Conservation (phyloP, 306 rosid species). For the Quercus engelmannii region DNA sequence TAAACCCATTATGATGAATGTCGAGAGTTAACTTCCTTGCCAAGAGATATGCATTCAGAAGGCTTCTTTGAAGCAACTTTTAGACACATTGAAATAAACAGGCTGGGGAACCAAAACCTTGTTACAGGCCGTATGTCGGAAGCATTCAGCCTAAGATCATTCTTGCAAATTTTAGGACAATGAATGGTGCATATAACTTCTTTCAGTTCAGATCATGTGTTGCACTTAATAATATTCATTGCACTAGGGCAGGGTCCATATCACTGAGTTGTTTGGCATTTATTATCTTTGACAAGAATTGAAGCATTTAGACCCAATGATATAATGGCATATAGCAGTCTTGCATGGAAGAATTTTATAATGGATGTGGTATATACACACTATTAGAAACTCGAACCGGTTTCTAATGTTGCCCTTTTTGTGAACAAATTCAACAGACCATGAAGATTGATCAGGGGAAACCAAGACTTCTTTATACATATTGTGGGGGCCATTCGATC, state of each 20-base stretch:
- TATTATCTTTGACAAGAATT: not conserved
- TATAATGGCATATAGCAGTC: not conserved
- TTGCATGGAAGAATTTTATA: not conserved
- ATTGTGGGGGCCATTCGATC: too few relatives aligned
- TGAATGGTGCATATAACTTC: not conserved
- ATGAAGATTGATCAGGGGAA: not conserved
- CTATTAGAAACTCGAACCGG: not conserved
- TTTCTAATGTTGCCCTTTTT: not conserved
- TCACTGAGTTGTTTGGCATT: not conserved
- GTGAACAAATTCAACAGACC: not conserved
- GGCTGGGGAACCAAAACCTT: not conserved
- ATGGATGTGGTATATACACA: not conserved
- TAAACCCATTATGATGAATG: not conserved
- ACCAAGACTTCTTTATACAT: not conserved
- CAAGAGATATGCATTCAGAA: not conserved
- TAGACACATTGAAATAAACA: not conserved
- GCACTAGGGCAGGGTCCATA: not conserved
- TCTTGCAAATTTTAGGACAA: not conserved
- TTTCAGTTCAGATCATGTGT: not conserved
- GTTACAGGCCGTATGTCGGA: conserved; percentile 24
- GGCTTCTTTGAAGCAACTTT: conserved; percentile 2
- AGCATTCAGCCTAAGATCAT: not conserved
- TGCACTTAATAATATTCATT: not conserved
- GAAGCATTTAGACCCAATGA: not conserved
- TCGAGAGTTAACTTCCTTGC: not conserved